These are phyloP conservation scores for Metschnikowia corniflorae DNA, from an alignment of 805 yeast genomes.

Conservation along the genomic window DNA sequence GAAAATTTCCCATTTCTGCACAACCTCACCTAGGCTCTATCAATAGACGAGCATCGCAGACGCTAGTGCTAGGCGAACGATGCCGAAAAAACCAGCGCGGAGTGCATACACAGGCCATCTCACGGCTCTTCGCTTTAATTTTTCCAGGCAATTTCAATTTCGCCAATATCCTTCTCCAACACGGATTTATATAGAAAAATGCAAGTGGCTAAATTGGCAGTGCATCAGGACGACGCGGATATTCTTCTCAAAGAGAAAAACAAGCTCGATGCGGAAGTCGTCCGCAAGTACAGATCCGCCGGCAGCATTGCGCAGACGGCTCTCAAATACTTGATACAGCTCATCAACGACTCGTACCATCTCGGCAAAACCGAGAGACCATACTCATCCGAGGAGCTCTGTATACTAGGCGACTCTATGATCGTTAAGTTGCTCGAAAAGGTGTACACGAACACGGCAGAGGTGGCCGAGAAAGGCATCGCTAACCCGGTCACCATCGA, in stretches of 20 bases:
- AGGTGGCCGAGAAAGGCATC: constrained; percentile 82
- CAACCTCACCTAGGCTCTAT: too few relatives aligned
- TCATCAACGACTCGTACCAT: constrained; percentile 76
- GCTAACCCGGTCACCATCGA: constrained; percentile 89
- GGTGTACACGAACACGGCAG: constrained; percentile 53
- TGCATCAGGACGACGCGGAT: constrained; percentile 71
- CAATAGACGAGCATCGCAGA: too few relatives aligned
- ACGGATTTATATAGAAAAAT: constrained; percentile 27
- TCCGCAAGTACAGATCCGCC: constrained; percentile 83
- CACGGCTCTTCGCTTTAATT: constrained; percentile 8
- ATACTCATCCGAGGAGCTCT: constrained; percentile 63
- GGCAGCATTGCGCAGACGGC: constrained; percentile 88
- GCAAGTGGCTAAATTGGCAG: constrained; percentile 75
- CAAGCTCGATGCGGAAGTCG: constrained; percentile 53
- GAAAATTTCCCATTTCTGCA: too few relatives aligned
- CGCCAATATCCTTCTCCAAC: not conserved
- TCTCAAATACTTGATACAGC: constrained; percentile 57
- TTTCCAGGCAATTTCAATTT: not conserved
- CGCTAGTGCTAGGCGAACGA: too few relatives aligned
- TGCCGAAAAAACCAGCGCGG: constrained; percentile 2
- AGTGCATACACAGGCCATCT: constrained; percentile 17
- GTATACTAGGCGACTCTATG: constrained; percentile 78
- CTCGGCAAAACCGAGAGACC: constrained; percentile 42
- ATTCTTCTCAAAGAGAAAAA: constrained; percentile 70
- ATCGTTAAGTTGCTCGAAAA: constrained; percentile 55